Evolutionary conservation across 176 grass and related monocot species (phyloP).

Genomic region (Ensete ventricosum): DNA sequence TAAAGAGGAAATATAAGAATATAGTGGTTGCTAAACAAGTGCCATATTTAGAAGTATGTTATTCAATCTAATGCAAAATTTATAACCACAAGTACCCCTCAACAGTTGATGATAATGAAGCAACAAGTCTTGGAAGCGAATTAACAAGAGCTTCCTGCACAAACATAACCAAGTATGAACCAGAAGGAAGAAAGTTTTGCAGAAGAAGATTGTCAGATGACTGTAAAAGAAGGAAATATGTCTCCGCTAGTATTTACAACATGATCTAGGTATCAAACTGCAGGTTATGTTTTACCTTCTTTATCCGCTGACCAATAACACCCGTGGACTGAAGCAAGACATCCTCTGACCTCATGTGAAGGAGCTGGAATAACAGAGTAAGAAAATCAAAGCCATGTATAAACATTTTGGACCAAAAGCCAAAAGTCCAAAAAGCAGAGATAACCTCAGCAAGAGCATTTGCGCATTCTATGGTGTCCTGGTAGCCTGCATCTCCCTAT

Average conservation of each 20-base stretch:
- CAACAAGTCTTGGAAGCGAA: conserved; percentile 81
- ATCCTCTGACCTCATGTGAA: conserved; percentile 48
- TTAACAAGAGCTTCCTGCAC: conserved; percentile 80
- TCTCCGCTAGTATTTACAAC: neutral
- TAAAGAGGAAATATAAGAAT: neutral
- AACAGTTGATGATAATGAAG: conserved; percentile 58
- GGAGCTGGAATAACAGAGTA: conserved; percentile 41
- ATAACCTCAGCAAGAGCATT: conserved; percentile 75
- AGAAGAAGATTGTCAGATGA: conserved; percentile 13
- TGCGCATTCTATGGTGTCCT: conserved; percentile 83
- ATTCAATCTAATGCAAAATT: neutral
- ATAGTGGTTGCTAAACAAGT: neutral
- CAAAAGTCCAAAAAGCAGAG: neutral
- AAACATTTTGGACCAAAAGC: neutral
- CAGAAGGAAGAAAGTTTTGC: neutral
- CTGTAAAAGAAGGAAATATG: neutral
- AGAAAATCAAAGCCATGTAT: neutral
- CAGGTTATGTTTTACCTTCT: conserved; percentile 44
- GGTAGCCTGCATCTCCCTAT: conserved; percentile 87
- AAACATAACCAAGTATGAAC: conserved; percentile 32
- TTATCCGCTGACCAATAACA: conserved; percentile 95
- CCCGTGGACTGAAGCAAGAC: conserved; percentile 92
- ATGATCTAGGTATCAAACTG: neutral
- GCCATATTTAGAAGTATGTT: neutral
- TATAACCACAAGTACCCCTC: conserved; percentile 46